These are phyloP conservation scores for Taphrina sp. DNA, from an alignment of 1,139 yeast genomes.

Conservation along the genomic window DNA sequence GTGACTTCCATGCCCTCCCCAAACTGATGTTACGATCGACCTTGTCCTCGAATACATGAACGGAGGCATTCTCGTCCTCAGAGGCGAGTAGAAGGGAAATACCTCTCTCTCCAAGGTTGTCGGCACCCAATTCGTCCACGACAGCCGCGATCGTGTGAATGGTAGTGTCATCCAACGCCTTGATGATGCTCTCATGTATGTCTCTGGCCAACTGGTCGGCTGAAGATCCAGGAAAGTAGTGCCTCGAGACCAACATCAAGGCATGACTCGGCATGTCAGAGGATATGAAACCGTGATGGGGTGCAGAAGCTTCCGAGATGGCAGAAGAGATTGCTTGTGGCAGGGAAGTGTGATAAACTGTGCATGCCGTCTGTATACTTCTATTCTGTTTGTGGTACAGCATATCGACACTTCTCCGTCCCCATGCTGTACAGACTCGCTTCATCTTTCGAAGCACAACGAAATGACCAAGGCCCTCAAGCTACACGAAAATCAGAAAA, in stretches of 20 bases:
- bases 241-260: slow-evolving; percentile 16
- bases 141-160: slow-evolving; percentile 16
- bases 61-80: slow-evolving; percentile 22
- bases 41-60: slow-evolving; percentile 12
- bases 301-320: slow-evolving; percentile 23
- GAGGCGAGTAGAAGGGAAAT: slow-evolving; percentile 23
- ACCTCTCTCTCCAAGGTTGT: slow-evolving; percentile 2
- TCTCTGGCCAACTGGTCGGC: slow-evolving; percentile 5
- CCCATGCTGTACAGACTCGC: no score
- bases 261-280: slow-evolving; percentile 31
- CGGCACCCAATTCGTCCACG: slow-evolving; percentile 10
- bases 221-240: slow-evolving; percentile 5
- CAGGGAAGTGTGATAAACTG: slow-evolving; percentile 11
- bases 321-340: slow-evolving; percentile 13
- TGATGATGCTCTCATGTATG: slow-evolving; percentile 1
- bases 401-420: no score
- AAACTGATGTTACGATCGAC: slow-evolving; percentile 23
- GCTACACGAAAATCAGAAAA: no score
- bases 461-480: no score
- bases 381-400: no score
- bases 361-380: slow-evolving; percentile 18
- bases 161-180: slow-evolving; percentile 20
- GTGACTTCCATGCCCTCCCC: slow-evolving; percentile 32
- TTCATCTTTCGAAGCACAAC: no score
- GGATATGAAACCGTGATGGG: slow-evolving; percentile 27